Evolutionary conservation across 495 filamentous ascomycete species (phyloP), one percentile per base, ranked within the genome.

Genomic region (Penicillium canariense): DNA sequence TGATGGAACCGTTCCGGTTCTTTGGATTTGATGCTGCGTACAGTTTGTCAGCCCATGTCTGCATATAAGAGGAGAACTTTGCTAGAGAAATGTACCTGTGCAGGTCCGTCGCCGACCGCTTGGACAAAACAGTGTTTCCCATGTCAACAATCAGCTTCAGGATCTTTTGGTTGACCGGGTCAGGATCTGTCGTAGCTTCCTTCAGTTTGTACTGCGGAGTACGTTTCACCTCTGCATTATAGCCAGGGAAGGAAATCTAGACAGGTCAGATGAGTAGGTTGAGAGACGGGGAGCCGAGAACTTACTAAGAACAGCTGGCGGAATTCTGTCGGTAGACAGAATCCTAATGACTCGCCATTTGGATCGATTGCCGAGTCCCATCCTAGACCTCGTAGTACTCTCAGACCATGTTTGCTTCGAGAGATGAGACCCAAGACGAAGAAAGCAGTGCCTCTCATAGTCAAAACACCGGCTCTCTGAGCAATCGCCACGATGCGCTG

Each of bases 361-460:
- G 84, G 80, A 61, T 92, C 91, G 10, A 91, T 85, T 51, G 90
- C 92, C 34, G 90, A 88, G 66, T 96, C 91, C 94, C 95, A 98
- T 17, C 91, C 91, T 64, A 86, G 74, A 56, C 92, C 87, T 18
- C 84, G 83, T 18, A 98, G 74, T 40, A 96, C 96, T 69, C 91
- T 89, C 27, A 96, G 82, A 2, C 94, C 94, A 66, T 97, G 94
- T 30, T 90, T 82, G 52, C 91, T 97, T 45, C 94, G 81, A 6
- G 92, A 96, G 54, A 97, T 91, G 47, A 98, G 76, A 1, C 94
- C 94, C 1, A 98, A 74, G 9, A 96, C 95, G 62, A 95, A 98
- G 67, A 97, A 97, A 2, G 94, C 95, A 4, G 94, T 97, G 31
- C 95, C 94, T 59, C 95, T 84, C 69, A 97, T 80, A 26, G 88